These are phyloP conservation scores for Flaveria floridana DNA, from an alignment of 140 eudicot species.

Conservation along the genomic window DNA sequence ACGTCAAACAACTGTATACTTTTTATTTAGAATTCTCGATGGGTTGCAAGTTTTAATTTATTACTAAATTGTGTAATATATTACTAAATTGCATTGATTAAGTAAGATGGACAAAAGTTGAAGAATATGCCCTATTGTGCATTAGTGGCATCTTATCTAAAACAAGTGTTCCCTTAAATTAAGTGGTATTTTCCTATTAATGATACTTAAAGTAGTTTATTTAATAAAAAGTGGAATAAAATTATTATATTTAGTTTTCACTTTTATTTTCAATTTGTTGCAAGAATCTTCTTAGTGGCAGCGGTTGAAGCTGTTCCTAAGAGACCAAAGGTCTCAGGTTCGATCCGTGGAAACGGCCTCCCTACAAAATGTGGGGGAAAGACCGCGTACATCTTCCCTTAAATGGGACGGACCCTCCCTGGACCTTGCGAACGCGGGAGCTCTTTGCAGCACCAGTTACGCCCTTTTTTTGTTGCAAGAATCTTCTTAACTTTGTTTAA, in stretches of 20 bases:
- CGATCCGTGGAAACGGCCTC: no score
- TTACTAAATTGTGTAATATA: no score
- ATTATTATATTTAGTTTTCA: neutral
- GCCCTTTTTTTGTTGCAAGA: slow-evolving; percentile 2
- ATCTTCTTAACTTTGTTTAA: slow-evolving; percentile 12
- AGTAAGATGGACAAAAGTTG: neutral
- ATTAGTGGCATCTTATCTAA: neutral
- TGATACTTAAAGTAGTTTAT: neutral
- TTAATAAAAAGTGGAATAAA: neutral
- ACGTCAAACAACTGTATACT: no score
- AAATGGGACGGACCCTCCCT: no score
- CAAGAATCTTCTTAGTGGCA: slow-evolving; percentile 18
- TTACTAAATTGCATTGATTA: neutral
- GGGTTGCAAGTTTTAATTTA: no score
- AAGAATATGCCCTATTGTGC: neutral
- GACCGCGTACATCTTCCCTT: no score
- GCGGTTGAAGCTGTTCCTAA: no score
- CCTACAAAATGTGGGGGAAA: no score
- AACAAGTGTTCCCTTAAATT: neutral
- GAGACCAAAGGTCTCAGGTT: no score
- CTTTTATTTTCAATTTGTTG: neutral
- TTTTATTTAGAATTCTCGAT: no score
- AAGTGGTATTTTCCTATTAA: neutral
- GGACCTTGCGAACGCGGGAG: no score
- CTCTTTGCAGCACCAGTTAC: no score